These are phyloP conservation scores for Globisporangium uncinulatum DNA, from an alignment of 352 stramenopile genomes.

Conservation along the genomic window DNA sequence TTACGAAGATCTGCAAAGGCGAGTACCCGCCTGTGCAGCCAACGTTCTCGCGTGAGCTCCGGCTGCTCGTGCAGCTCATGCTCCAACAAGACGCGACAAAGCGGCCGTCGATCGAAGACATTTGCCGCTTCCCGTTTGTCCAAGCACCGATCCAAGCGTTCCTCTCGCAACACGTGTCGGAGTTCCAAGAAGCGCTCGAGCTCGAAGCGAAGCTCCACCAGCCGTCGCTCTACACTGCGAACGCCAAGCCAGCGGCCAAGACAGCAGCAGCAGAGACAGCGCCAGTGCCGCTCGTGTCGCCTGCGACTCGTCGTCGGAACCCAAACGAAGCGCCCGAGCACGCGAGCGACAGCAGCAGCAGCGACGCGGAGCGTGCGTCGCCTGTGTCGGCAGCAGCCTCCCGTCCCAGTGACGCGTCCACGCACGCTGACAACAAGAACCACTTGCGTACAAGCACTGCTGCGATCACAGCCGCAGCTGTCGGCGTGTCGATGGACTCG, in stretches of 20 bases:
- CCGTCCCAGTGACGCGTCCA: constrained; percentile 32
- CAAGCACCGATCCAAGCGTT: constrained; percentile 82
- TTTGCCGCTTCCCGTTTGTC: constrained; percentile 85
- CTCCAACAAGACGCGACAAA: constrained; percentile 83
- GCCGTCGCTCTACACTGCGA: constrained; percentile 48
- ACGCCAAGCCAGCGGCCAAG: background rate
- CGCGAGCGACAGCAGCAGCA: constrained; percentile 15
- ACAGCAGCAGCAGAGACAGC: background rate
- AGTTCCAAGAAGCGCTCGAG: constrained; percentile 84
- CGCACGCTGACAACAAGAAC: constrained; percentile 17
- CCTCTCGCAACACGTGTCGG: constrained; percentile 75
- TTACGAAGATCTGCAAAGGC: constrained; percentile 86
- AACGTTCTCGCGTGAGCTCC: constrained; percentile 77
- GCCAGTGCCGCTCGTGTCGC: constrained; percentile 22
- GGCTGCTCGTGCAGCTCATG: constrained; percentile 84
- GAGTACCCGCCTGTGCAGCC: constrained; percentile 75
- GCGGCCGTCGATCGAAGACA: constrained; percentile 85
- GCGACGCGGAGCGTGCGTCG: constrained; percentile 31
- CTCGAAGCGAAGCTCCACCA: constrained; percentile 86
- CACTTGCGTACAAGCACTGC: constrained; percentile 25
- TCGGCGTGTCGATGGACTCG: constrained; percentile 42
- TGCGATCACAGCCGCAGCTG: constrained; percentile 38
- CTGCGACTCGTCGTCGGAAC: constrained; percentile 37
- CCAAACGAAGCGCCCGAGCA: constrained; percentile 25
- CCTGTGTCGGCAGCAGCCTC: constrained; percentile 23